phyloP scores from a whole-genome alignment of 108 stramenopile genomes.

The Cyclostephanos tholiformis region DNA sequence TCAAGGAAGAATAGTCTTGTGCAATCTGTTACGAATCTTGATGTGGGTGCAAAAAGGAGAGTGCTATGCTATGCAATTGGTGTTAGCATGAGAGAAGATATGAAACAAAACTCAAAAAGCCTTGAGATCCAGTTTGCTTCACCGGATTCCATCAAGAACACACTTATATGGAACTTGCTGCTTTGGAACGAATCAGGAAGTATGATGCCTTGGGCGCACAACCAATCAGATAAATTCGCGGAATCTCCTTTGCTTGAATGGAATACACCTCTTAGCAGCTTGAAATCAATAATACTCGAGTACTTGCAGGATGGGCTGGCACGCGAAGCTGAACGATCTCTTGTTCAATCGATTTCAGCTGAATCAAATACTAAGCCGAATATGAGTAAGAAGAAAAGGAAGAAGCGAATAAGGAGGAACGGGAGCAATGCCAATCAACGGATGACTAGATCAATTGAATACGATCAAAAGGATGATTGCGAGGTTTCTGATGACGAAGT shows the following conservation, averaged over 20 bases:
- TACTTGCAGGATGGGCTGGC: constrained; percentile 41
- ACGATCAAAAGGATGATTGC: constrained; percentile 12
- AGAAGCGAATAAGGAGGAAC: constrained; percentile 34
- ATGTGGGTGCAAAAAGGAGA: constrained; percentile 8
- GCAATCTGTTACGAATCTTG: constrained; percentile 16
- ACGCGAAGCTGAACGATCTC: constrained; percentile 42
- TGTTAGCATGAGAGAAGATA: constrained; percentile 17
- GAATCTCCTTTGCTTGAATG: constrained; percentile 25
- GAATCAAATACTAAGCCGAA: constrained; percentile 37
- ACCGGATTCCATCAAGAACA: constrained; percentile 4
- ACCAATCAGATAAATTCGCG: constrained; percentile 10
- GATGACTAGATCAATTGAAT: neutral
- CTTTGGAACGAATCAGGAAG: neutral
- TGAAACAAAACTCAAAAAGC: constrained; percentile 1
- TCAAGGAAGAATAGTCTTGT: constrained; percentile 10
- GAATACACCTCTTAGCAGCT: constrained; percentile 21
- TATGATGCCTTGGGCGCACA: neutral
- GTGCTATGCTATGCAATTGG: constrained; percentile 26
- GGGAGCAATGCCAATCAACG: neutral
- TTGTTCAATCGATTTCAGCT: constrained; percentile 26
- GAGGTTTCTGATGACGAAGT: constrained; percentile 21
- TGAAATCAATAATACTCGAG: constrained; percentile 18
- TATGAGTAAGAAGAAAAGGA: constrained; percentile 45
- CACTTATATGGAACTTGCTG: constrained; percentile 11
- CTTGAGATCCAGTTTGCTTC: constrained; percentile 3